phyloP scores from a whole-genome alignment of 1,139 yeast genomes.

The Saccharomyces pastorianus region DNA sequence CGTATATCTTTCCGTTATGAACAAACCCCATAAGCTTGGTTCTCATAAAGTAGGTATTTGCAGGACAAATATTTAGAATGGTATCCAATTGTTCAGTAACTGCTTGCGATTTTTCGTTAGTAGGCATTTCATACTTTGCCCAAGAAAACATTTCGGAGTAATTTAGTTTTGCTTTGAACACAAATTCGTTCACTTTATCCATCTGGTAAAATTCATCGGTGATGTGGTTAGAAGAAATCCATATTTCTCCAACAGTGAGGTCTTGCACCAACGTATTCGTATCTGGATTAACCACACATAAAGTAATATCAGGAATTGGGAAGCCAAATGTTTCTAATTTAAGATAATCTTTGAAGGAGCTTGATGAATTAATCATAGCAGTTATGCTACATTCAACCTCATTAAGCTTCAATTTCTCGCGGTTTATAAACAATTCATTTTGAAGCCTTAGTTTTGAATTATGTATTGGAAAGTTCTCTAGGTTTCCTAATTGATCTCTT shows the following conservation, averaged over 20 bases:
- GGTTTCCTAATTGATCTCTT: slow-evolving; percentile 70
- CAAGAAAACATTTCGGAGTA: slow-evolving; percentile 26
- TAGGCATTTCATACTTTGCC: slow-evolving; percentile 8
- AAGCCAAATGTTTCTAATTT: slow-evolving; percentile 89
- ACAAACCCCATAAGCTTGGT: slow-evolving; percentile 89
- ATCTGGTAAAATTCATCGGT: slow-evolving; percentile 31
- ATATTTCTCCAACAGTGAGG: slow-evolving; percentile 91
- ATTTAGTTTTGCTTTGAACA: slow-evolving; percentile 29
- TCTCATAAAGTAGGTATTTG: slow-evolving; percentile 51
- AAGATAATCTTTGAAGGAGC: slow-evolving; percentile 37
- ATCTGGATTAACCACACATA: slow-evolving; percentile 93
- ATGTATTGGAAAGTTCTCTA: slow-evolving; percentile 28
- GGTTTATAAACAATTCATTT: slow-evolving; percentile 66
- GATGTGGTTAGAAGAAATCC: slow-evolving; percentile 47
- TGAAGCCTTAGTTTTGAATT: slow-evolving; percentile 23
- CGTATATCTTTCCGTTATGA: slow-evolving; percentile 77
- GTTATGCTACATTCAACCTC: slow-evolving; percentile 44
- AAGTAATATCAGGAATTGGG: slow-evolving; percentile 87
- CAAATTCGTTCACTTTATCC: slow-evolving; percentile 32
- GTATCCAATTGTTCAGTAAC: slow-evolving; percentile 24
- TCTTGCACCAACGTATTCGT: slow-evolving; percentile 73
- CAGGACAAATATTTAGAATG: slow-evolving; percentile 26
- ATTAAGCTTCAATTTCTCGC: slow-evolving; percentile 72
- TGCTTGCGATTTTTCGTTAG: slow-evolving; percentile 1
- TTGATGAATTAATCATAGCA: slow-evolving; percentile 28